A percentile compares a stretch with the other conserved stretches of the same genome.
phyloP scores from a whole-genome alignment of 768 basidiomycete genomes.

The Boletus subcaerulescens region DNA sequence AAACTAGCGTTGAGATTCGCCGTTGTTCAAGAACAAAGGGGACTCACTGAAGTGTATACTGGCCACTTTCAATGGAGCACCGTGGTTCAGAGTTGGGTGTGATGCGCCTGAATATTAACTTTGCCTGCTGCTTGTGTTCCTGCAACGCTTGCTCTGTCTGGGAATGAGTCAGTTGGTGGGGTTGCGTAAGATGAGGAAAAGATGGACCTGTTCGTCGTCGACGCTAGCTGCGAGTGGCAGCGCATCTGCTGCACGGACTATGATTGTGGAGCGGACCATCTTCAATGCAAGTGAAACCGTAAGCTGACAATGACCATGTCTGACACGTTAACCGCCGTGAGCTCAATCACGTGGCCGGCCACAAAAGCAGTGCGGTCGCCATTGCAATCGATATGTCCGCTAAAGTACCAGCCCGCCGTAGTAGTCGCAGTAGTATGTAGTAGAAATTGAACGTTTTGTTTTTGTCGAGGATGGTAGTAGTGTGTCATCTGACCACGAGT shows the following conservation, averaged over 20 bases:
- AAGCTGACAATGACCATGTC: not conserved
- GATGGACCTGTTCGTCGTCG: constrained; percentile 88
- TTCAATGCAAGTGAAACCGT: not conserved
- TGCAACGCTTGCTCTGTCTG: constrained; percentile 92
- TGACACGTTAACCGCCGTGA: not conserved
- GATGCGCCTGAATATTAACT: constrained; percentile 92
- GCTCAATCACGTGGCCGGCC: constrained; percentile 11
- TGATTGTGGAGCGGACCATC: constrained; percentile 87
- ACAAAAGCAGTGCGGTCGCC: not conserved
- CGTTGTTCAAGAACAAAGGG: not conserved
- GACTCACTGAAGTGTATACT: constrained; percentile 91
- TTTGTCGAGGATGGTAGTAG: too few relatives aligned
- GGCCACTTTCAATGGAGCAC: constrained; percentile 95
- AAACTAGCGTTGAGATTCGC: constrained; percentile 9
- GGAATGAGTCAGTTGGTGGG: constrained; percentile 3
- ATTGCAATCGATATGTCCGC: too few relatives aligned
- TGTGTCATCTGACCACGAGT: too few relatives aligned
- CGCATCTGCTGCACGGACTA: constrained; percentile 82
- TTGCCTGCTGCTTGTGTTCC: constrained; percentile 98
- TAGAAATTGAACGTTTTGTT: too few relatives aligned
- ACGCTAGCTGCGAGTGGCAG: constrained; percentile 93
- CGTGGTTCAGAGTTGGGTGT: constrained; percentile 92
- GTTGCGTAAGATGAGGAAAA: not conserved
- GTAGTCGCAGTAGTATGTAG: too few relatives aligned
- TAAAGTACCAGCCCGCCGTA: too few relatives aligned